Evolutionary conservation across 345 rosid genomes (phyloP), one percentile per base, ranked within the genome.

Genomic region (Rhodamnia argentea): DNA sequence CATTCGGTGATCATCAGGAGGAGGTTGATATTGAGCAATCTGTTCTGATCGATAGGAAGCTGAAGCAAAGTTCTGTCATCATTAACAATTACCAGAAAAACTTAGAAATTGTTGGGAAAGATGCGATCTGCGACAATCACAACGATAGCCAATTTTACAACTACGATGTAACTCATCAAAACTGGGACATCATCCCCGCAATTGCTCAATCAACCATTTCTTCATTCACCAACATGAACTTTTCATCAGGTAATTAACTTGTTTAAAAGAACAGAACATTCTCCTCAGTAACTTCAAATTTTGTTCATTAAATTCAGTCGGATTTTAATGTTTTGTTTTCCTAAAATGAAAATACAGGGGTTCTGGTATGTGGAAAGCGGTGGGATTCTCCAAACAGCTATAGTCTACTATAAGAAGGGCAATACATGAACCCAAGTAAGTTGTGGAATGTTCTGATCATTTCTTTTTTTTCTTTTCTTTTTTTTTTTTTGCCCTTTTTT

Each of bases 141-240:
- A 59, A 23, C 62, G 51, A 27, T 74, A 57, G 47, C 78, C 78
- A 70, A 32, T 32, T 70, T 70, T 32, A 32, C 78, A 18, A 70
- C 47, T 40, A 2, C 78, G 78, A 70, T 9, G 47, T 70, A 32
- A 10, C 78, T 32, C 90, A 90, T 83, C 93, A 90, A 47, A 90
- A 90, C 83, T 89, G 92, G 92, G 93, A 93, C 82, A 88, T 86
- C 83, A 85, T 85, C 81, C 85, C 88, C 90, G 90, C 92, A 87
- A 87, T 90, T 83, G 86, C 84, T n/a, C 93, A 83, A 37, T 91
- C 93, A 44, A 83, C 88, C 86, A 86, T 92, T 62, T 84, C 87
- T 83, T 87, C 78, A 32, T 22, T 70, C 78, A 70, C 78, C 78
- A 70, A 70, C 78, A 37, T 32, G 58, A 92, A 89, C 84, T 86